phyloP scores from a whole-genome alignment of 768 basidiomycete genomes.

The Boletus subcaerulescens region DNA sequence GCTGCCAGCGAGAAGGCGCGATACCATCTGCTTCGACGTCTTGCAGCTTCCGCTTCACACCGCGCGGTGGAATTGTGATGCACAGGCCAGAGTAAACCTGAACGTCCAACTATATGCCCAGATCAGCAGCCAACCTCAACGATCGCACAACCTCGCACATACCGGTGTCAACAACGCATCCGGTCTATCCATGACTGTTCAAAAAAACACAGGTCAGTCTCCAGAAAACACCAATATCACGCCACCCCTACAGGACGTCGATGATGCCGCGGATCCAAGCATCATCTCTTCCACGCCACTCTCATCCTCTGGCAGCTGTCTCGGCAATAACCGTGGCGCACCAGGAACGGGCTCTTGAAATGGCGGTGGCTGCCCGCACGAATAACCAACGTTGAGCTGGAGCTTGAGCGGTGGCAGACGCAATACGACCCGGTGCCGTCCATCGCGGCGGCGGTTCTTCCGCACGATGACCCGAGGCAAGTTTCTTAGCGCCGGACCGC shows the following conservation, averaged over 20 bases:
- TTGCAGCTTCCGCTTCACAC: conserved; percentile 24
- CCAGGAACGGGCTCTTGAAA: conserved; percentile 9
- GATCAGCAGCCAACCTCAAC: not conserved
- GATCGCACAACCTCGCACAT: conserved; percentile 1
- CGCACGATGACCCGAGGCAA: conserved; percentile 9
- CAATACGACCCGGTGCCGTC: not conserved
- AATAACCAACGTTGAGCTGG: not conserved
- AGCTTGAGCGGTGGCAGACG: conserved; percentile 15
- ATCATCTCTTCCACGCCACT: conserved; percentile 16
- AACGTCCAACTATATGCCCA: conserved; percentile 1
- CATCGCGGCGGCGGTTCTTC: not conserved
- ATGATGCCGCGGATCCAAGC: not conserved
- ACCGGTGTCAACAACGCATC: conserved; percentile 17
- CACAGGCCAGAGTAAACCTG: conserved; percentile 18
- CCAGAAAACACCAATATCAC: not conserved
- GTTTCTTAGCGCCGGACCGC: not conserved
- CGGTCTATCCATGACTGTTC: conserved; percentile 11
- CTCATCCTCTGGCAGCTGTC: conserved; percentile 26
- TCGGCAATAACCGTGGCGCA: conserved; percentile 26
- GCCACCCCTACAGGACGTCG: conserved; percentile 10
- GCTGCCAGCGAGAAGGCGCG: not conserved
- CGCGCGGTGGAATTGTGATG: conserved; percentile 22
- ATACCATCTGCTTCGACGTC: conserved; percentile 10
- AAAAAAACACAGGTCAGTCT: not conserved
- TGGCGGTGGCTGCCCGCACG: not conserved